Conservation (phyloP, 2,329 filamentous ascomycete genomes). For the Fusarium sp. region DNA sequence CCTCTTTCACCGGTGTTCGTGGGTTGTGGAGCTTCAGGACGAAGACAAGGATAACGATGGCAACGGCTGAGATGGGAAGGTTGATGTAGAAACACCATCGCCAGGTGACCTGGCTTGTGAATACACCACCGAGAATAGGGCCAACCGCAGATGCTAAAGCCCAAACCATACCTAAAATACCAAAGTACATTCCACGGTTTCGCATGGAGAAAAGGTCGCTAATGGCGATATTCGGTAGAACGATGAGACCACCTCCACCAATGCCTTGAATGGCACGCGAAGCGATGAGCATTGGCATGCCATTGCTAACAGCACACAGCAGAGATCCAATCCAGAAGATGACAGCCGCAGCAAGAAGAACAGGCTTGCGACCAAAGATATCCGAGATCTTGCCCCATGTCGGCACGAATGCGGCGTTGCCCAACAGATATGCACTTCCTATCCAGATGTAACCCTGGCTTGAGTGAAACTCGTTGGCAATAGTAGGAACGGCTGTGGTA, state of each 20-base stretch:
- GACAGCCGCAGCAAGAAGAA: slow-evolving; percentile 60
- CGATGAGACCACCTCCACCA: slow-evolving; percentile 66
- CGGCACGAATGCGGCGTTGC: slow-evolving; percentile 72
- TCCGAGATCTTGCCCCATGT: slow-evolving; percentile 75
- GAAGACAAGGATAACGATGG: slow-evolving; percentile 63
- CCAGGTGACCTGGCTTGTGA: slow-evolving; percentile 72
- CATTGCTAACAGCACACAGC: slow-evolving; percentile 60
- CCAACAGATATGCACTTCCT: slow-evolving; percentile 77
- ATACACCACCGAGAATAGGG: slow-evolving; percentile 74
- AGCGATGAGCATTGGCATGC: slow-evolving; percentile 63
- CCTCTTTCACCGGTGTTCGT: slow-evolving; percentile 68
- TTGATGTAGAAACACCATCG: slow-evolving; percentile 78
- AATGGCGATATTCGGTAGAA: slow-evolving; percentile 68
- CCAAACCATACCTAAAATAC: slow-evolving; percentile 66
- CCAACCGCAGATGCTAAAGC: slow-evolving; percentile 72
- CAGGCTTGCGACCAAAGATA: slow-evolving; percentile 67
- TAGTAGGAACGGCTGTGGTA: slow-evolving; percentile 73
- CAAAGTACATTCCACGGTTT: slow-evolving; percentile 62
- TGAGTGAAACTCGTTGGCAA: slow-evolving; percentile 70
- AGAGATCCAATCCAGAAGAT: slow-evolving; percentile 66
- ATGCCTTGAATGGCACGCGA: slow-evolving; percentile 66
- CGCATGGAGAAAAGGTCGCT: slow-evolving; percentile 65
- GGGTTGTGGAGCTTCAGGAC: slow-evolving; percentile 76
- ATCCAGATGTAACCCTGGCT: slow-evolving; percentile 81
- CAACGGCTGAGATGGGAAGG: slow-evolving; percentile 58